These are phyloP conservation scores for Chlorella ohadii DNA, from an alignment of 139 green algal species.

Conservation along the genomic window DNA sequence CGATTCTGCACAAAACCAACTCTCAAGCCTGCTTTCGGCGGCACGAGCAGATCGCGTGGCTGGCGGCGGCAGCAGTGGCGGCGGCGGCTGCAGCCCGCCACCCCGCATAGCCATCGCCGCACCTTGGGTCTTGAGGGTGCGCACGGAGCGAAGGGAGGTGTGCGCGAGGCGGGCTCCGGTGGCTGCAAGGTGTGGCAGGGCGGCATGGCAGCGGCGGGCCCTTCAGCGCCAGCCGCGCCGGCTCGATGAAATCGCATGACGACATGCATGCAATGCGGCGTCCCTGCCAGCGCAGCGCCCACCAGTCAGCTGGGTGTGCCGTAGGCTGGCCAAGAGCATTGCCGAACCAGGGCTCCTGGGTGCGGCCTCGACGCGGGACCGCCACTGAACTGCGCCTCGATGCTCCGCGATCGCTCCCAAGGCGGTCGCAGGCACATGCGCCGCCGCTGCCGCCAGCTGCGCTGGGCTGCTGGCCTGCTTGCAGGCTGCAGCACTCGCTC, in stretches of 20 bases:
- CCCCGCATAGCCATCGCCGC: too few species aligned
- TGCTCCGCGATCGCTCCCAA: too few species aligned
- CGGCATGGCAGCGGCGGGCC: background rate
- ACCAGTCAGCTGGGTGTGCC: conserved; percentile 2
- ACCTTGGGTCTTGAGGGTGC: conserved; percentile 2
- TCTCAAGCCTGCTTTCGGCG: too few species aligned
- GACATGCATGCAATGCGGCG: background rate
- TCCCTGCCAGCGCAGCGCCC: background rate
- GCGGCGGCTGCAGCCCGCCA: background rate
- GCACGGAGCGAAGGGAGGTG: background rate
- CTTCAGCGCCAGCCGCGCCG: background rate
- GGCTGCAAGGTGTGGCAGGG: conserved; percentile 19
- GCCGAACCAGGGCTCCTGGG: background rate
- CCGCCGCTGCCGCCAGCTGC: too few species aligned
- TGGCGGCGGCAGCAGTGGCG: background rate
- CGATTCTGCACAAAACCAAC: too few species aligned
- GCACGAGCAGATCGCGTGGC: background rate
- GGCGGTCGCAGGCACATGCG: too few species aligned
- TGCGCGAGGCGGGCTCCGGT: conserved; percentile 7
- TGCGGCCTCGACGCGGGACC: too few species aligned
- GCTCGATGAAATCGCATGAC: background rate
- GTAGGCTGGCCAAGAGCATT: conserved; percentile 24
- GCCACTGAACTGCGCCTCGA: too few species aligned
- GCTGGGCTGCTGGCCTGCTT: too few species aligned
- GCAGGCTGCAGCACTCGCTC: too few species aligned